Conservation (phyloP, 1,139 yeast species). For the Hyphopichia pseudoburtonii region DNA sequence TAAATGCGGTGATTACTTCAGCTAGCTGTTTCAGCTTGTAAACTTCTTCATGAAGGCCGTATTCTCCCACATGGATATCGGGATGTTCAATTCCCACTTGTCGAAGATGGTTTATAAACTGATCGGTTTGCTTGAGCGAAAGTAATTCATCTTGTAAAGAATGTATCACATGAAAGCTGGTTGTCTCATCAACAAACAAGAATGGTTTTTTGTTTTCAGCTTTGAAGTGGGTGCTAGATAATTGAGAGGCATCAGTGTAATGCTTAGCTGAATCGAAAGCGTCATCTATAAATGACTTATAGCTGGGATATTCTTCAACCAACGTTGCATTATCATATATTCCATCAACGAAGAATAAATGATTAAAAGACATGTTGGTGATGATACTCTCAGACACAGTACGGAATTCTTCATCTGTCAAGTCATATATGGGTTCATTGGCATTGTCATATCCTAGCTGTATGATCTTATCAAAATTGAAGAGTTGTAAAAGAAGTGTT, state of each 20-base stretch:
- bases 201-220: neutral
- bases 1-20: too few relatives aligned
- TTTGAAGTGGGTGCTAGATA: slow-evolving; percentile 13
- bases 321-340: slow-evolving; percentile 34
- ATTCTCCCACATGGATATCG: slow-evolving; percentile 16
- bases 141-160: slow-evolving; percentile 38
- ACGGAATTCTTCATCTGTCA: neutral
- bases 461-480: slow-evolving; percentile 27
- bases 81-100: slow-evolving; percentile 5
- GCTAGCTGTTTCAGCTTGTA: slow-evolving; percentile 24
- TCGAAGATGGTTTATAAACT: slow-evolving; percentile 17
- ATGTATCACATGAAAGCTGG: slow-evolving; percentile 21
- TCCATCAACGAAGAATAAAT: slow-evolving; percentile 32
- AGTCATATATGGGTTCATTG: neutral
- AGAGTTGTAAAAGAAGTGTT: slow-evolving; percentile 59
- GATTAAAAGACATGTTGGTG: neutral
- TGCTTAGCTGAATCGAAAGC: slow-evolving; percentile 28
- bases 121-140: slow-evolving; percentile 22
- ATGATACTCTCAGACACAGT: neutral
- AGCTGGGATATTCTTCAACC: slow-evolving; percentile 31
- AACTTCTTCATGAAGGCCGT: slow-evolving; percentile 39
- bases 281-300: slow-evolving; percentile 29
- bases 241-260: slow-evolving; percentile 25
- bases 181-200: neutral
- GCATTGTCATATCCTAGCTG: slow-evolving; percentile 11